Evolutionary conservation across 805 yeast genomes (phyloP), one percentile per base, ranked within the genome.

Genomic region (Metschnikowia drakensbergensis): DNA sequence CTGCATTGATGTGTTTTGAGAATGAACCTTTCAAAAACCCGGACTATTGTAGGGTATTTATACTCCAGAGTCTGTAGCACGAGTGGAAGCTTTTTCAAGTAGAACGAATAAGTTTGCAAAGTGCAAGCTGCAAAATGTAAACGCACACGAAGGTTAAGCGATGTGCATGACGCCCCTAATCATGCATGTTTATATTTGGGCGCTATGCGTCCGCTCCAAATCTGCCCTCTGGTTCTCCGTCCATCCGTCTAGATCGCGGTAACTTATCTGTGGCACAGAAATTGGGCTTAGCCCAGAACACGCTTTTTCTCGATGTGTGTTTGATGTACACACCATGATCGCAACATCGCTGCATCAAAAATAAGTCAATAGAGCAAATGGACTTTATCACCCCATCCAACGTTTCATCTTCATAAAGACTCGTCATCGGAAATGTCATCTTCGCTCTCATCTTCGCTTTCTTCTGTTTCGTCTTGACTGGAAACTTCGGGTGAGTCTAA

Each of bases 401-500:
- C 6, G 26, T 34, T 22, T 17, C 23, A 34, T 17, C 11, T 34
- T 17, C 17, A 17, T 34, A 7, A 22, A 9, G 26, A 9, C 11
- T 11, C 36, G 4, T 55, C 61, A 9, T 54, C 64, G 11, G 35
- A 32, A 32, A 32, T 28, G 7, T 28, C 34, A 3, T 55, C 61
- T 9, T 55, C 64, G n/a, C 48, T 52, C 11, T 58, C 68, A 7
- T 60, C 63, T 10, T 61, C 69, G 31, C 27, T 13, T 3, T 65
- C 69, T 7, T 62, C 68, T 22, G 59, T 54, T 3, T 58, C 67
- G 2, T 59, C 69, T 1, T 64, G 68, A 7, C 30, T 28, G 30
- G 30, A 28, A 6, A 28, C 30, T 28, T 6, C 9, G 9, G 30
- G 1, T 28, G 30, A 6, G 6, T 8, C 25, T 28, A 3, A 6